phyloP scores from a whole-genome alignment of 805 yeast species.

The Cyberlindnera veronae region DNA sequence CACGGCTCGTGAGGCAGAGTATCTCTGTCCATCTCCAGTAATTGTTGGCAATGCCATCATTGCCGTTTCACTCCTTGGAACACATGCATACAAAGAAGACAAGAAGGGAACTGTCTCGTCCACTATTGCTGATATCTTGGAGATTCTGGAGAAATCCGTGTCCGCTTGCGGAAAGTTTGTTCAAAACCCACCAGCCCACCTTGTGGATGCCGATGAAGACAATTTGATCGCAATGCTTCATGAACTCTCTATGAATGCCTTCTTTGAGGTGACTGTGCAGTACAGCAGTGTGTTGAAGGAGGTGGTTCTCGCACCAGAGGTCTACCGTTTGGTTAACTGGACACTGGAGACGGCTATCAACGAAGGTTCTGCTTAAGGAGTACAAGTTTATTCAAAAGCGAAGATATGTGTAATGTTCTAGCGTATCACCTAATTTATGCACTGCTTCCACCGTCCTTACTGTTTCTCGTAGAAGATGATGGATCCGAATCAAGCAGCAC shows the following conservation, averaged over 20 bases:
- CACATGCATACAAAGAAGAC: constrained; percentile 64
- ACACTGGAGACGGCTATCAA: constrained; percentile 63
- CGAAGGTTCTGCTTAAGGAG: constrained; percentile 28
- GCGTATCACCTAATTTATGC: neutral
- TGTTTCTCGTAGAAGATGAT: constrained; percentile 11
- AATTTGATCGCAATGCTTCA: constrained; percentile 54
- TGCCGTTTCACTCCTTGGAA: constrained; percentile 52
- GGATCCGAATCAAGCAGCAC: constrained; percentile 65
- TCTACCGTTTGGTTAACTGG: constrained; percentile 68
- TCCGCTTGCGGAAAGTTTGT: constrained; percentile 47
- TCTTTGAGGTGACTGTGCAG: constrained; percentile 59
- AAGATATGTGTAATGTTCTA: neutral
- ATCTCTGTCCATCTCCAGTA: constrained; percentile 57
- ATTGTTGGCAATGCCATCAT: constrained; percentile 67
- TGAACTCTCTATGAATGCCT: constrained; percentile 61
- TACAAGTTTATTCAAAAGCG: neutral
- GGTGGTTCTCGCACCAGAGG: constrained; percentile 57
- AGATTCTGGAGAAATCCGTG: constrained; percentile 57
- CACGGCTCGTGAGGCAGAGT: constrained; percentile 46
- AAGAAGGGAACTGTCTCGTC: constrained; percentile 50
- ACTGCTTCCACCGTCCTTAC: constrained; percentile 14
- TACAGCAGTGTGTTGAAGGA: constrained; percentile 65
- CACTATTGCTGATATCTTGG: constrained; percentile 56
- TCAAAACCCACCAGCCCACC: constrained; percentile 30
- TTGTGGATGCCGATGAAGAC: constrained; percentile 24